Conservation (phyloP, 2,329 filamentous ascomycete species). For the Oidium heveae region DNA sequence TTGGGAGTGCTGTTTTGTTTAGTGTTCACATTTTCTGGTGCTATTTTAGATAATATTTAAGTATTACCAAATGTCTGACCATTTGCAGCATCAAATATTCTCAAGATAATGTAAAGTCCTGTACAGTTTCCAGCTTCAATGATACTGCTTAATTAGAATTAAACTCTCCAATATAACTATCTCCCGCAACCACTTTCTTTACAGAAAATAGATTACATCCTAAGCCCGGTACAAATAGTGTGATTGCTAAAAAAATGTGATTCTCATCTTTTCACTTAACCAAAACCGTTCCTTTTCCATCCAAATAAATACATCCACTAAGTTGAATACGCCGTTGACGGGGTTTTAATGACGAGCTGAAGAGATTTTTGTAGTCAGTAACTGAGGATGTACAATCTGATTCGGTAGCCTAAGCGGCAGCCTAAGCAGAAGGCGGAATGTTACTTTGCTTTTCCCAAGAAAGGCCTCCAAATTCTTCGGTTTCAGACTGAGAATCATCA, state of each 20-base stretch:
- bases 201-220: constrained; percentile 1
- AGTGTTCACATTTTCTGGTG: background rate
- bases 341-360: background rate
- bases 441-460: constrained; percentile 1
- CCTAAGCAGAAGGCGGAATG: background rate
- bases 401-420: no score
- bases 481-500: background rate
- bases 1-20: background rate
- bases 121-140: background rate
- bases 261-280: background rate
- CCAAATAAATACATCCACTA: background rate
- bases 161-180: background rate
- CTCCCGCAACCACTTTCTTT: constrained; percentile 1
- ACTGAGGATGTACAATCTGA: background rate
- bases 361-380: background rate
- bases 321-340: background rate
- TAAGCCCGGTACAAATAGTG: background rate
- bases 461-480: no score
- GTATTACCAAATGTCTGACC: background rate
- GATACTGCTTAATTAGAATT: background rate
- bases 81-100: background rate
- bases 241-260: background rate
- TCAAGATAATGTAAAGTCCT: constrained; percentile 1
- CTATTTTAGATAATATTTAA: background rate
- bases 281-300: background rate